These are phyloP conservation scores for Hypholoma fasciculare DNA, from an alignment of 768 basidiomycete species.

Conservation along the genomic window DNA sequence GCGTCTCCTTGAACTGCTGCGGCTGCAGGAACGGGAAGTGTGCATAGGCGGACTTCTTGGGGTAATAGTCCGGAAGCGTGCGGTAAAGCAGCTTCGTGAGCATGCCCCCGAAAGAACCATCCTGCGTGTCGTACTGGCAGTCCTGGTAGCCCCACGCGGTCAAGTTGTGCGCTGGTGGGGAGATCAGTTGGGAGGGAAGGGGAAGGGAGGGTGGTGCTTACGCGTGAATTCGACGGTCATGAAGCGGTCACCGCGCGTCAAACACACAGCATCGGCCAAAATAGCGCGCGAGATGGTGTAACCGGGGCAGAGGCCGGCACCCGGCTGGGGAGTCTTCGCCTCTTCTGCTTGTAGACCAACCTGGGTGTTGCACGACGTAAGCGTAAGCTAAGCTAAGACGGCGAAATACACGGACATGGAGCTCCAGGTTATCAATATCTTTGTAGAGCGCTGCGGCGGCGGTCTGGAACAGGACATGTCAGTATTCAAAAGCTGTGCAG, in stretches of 20 bases:
- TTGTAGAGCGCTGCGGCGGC: conserved; percentile 68
- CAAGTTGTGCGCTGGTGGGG: conserved; percentile 58
- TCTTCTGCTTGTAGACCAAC: conserved; percentile 75
- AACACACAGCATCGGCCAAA: conserved; percentile 72
- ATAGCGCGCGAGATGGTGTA: conserved; percentile 88
- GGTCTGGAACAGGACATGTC: conserved; percentile 33
- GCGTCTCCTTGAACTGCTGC: conserved; percentile 37
- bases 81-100: conserved; percentile 73
- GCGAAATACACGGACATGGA: conserved; percentile 50
- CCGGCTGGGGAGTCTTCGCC: conserved; percentile 59
- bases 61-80: conserved; percentile 69
- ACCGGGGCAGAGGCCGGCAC: conserved; percentile 79
- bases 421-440: conserved; percentile 77
- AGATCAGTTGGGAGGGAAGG: neutral
- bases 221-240: conserved; percentile 78
- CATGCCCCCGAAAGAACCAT: conserved; percentile 78
- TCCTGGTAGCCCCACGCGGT: conserved; percentile 82
- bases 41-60: conserved; percentile 62
- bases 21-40: conserved; percentile 85
- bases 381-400: neutral
- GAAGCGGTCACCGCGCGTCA: conserved; percentile 80
- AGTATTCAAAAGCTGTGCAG: neutral
- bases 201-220: conserved; percentile 30
- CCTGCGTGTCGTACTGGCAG: conserved; percentile 58
- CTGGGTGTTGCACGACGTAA: conserved; percentile 25